These are phyloP conservation scores for Debaryomycetaceae sp. DNA, from an alignment of 1,139 yeast genomes.

Conservation along the genomic window DNA sequence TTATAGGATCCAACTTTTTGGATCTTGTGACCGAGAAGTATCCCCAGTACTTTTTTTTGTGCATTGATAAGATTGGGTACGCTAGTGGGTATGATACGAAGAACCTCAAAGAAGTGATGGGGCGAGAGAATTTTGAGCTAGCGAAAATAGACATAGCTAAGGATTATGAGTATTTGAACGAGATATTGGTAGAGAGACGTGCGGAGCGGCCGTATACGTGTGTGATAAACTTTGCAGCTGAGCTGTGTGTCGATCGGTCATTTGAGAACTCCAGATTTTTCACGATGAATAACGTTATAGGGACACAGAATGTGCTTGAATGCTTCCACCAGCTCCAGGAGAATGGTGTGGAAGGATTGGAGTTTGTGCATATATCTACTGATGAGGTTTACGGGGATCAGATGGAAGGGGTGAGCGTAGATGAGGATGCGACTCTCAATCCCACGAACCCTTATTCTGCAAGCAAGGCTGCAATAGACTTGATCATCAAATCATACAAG, in stretches of 20 bases:
- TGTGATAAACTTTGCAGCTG: conserved; percentile 56
- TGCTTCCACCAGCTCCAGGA: conserved; percentile 11
- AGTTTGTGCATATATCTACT: conserved; percentile 53
- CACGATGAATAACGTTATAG: conserved; percentile 45
- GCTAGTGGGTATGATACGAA: conserved; percentile 19
- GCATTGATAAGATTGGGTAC: conserved; percentile 48
- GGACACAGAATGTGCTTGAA: conserved; percentile 52
- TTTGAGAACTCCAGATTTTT: conserved; percentile 46
- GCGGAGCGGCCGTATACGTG: conserved; percentile 4
- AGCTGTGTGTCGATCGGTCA: conserved; percentile 55
- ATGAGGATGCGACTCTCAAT: conserved; percentile 34
- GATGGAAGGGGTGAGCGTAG: conserved; percentile 20
- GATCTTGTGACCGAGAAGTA: conserved; percentile 34
- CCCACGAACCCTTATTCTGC: conserved; percentile 66
- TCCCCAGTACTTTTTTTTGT: conserved; percentile 39
- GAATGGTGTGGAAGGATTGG: conserved; percentile 4
- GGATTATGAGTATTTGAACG: conserved; percentile 14
- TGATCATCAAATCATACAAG: conserved; percentile 47
- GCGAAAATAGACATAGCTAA: conserved; percentile 38
- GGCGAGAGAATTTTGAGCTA: conserved; percentile 20
- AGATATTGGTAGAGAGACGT: conserved; percentile 8
- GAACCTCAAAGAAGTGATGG: conserved; percentile 21
- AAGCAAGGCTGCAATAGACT: conserved; percentile 55
- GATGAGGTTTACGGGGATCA: conserved; percentile 60
- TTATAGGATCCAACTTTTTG: conserved; percentile 52